Evolutionary conservation across 441 rosid genomes (phyloP).

Genomic region (Mallotus repandus): DNA sequence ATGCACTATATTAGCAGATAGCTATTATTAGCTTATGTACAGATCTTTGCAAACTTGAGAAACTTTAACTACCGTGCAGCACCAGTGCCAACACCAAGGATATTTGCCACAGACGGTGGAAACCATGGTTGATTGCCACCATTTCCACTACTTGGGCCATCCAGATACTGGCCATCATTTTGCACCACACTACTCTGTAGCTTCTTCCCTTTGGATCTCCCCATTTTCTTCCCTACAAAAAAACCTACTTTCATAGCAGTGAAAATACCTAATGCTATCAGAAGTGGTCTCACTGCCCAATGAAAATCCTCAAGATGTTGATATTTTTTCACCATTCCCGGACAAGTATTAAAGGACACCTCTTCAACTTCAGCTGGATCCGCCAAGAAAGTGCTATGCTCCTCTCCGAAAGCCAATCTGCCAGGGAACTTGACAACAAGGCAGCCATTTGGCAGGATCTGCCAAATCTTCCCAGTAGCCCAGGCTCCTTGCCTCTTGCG

Average conservation of each 20-base stretch:
- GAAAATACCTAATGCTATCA: constrained; percentile 62
- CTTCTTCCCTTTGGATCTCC: constrained; percentile 47
- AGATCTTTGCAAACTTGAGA: constrained; percentile 1
- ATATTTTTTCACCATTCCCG: constrained; percentile 61
- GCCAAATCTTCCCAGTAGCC: constrained; percentile 78
- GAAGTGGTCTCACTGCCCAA: constrained; percentile 89
- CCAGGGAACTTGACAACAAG: constrained; percentile 82
- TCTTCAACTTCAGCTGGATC: constrained; percentile 87
- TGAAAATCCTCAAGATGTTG: constrained; percentile 89
- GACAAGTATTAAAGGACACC: constrained; percentile 61
- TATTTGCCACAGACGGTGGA: constrained; percentile 50
- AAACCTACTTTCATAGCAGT: constrained; percentile 67
- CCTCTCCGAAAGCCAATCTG: constrained; percentile 52
- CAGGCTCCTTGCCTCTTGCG: constrained; percentile 50
- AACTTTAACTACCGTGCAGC: constrained; percentile 28
- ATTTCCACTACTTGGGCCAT: constrained; percentile 23
- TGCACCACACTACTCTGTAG: constrained; percentile 27
- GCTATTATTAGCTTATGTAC: constrained; percentile 10
- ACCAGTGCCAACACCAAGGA: constrained; percentile 34
- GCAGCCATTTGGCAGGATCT: constrained; percentile 76
- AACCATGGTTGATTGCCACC: constrained; percentile 56
- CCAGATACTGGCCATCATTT: constrained; percentile 35
- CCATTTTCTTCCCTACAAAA: constrained; percentile 48
- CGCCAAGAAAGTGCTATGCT: constrained; percentile 49
- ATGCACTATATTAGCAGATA: neutral